Evolutionary conservation across 2,329 filamentous ascomycete genomes (phyloP), one percentile per base, ranked within the genome.

Genomic region (Colletotrichum sp.): DNA sequence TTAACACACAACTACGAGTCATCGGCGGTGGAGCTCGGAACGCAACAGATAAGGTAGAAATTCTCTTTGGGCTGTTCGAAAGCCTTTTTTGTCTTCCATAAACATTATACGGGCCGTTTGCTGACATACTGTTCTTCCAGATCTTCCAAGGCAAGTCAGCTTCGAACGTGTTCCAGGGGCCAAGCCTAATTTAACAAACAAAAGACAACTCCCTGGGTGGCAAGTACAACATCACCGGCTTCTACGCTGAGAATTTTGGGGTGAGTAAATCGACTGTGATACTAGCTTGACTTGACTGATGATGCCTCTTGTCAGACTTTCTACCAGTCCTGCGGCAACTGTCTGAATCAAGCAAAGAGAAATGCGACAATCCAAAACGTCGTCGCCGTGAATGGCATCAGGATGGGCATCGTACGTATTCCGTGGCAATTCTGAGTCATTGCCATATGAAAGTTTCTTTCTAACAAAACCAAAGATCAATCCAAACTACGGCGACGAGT

Each of bases 191-290:
- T 3, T 52, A 13, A 52, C 10, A 21, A 52, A 21, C 6, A 12
- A 52, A 21, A 52, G 81, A 82, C 5, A 82, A 82, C 71, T 82
- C 81, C 0, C 78, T 82, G 0, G 81, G 81, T 3, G 81, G 81
- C 43, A 82, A 82, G 76, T 82, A 82, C 65, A 82, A 82, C 64
- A 82, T 82, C 65, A 82, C 81, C 0, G 81, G 80, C 67, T 83
- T 82, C 28, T 82, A 81, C 60, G 81, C 81, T 2, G 76, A 82
- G 43, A 73, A 75, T 3, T 82, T 82, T 12, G 81, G 81, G 60
- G 69, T 59, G 13, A 21, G 18, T 0, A 8, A 16, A 24, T 57
- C 7, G 5, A 2, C 6, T 8, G 3, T 26, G 3, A 16, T 24
- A 48, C 8, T 6, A 18, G 15, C 8, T 1, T 15, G 15, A 8